Evolutionary conservation across 169 alveolate genomes (phyloP).

Genomic region (Plasmodium reichenowi): DNA sequence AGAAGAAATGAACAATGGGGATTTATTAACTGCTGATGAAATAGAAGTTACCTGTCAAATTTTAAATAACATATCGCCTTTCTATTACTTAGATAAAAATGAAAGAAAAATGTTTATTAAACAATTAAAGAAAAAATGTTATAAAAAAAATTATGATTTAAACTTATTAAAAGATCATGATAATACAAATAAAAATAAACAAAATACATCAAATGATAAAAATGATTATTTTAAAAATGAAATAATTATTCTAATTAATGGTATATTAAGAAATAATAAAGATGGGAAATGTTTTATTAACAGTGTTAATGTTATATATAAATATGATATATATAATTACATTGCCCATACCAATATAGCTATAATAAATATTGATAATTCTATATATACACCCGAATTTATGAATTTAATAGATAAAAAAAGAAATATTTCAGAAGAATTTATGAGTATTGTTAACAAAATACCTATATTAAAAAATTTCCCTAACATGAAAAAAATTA

Average conservation of each 20-base stretch:
- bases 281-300: constrained; percentile 45
- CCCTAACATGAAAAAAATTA: constrained; percentile 22
- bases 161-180: constrained; percentile 3
- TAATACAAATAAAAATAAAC: not conserved
- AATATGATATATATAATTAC: constrained; percentile 18
- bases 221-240: constrained; percentile 5
- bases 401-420: constrained; percentile 30
- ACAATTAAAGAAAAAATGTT: constrained; percentile 41
- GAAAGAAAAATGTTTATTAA: constrained; percentile 53
- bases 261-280: constrained; percentile 49
- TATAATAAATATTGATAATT: constrained; percentile 30
- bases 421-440: constrained; percentile 45
- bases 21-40: constrained; percentile 55
- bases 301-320: constrained; percentile 44
- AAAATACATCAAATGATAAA: not conserved
- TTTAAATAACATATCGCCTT: constrained; percentile 20
- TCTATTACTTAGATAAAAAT: constrained; percentile 52
- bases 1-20: constrained; percentile 11
- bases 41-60: constrained; percentile 39
- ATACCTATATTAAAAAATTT: constrained; percentile 68
- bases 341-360: constrained; percentile 58
- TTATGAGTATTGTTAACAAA: constrained; percentile 33
- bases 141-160: constrained; percentile 26
- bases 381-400: constrained; percentile 26
- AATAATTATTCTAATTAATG: constrained; percentile 50